Evolutionary conservation across 345 rosid species (phyloP).

Genomic region (Fremontodendron californicum): DNA sequence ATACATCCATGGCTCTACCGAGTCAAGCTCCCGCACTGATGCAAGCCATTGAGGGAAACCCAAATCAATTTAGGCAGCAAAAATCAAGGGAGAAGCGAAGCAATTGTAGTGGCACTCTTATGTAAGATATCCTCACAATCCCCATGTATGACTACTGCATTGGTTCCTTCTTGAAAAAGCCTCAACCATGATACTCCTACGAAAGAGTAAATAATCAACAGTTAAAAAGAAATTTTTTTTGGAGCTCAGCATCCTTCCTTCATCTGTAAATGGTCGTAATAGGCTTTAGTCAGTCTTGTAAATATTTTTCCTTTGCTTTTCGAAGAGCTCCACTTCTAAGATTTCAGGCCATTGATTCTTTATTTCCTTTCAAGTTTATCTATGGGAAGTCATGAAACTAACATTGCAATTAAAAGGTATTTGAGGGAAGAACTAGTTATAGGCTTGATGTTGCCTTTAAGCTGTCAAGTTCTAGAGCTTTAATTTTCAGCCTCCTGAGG

Average conservation of each 20-base stretch:
- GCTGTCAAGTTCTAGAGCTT: background rate
- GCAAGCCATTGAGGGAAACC: conserved; percentile 16
- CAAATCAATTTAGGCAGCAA: background rate
- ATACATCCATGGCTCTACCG: background rate
- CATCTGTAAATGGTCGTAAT: conserved; percentile 2
- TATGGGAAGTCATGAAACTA: conserved; percentile 11
- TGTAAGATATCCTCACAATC: conserved; percentile 6
- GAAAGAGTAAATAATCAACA: conserved; percentile 50
- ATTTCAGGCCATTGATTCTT: conserved; percentile 43
- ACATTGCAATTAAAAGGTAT: conserved; percentile 17
- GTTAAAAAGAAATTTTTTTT: conserved; percentile 28
- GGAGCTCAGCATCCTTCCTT: conserved; percentile 34
- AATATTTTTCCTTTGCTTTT: conserved; percentile 29
- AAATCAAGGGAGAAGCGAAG: conserved; percentile 6
- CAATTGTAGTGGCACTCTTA: conserved; percentile 8
- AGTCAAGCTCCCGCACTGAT: background rate
- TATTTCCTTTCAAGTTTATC: conserved; percentile 25
- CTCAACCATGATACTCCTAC: conserved; percentile 18
- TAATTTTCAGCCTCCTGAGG: background rate
- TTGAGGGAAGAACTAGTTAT: conserved; percentile 14
- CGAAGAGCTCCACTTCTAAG: conserved; percentile 34
- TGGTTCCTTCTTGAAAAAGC: conserved; percentile 19
- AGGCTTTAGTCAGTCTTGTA: conserved; percentile 37
- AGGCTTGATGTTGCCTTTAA: conserved; percentile 18
- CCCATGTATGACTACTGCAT: background rate